Percentiles rank a stretch among this genome's conserved stretches.
Conservation (phyloP, 768 basidiomycete genomes). For the Mycena capillaripes region DNA sequence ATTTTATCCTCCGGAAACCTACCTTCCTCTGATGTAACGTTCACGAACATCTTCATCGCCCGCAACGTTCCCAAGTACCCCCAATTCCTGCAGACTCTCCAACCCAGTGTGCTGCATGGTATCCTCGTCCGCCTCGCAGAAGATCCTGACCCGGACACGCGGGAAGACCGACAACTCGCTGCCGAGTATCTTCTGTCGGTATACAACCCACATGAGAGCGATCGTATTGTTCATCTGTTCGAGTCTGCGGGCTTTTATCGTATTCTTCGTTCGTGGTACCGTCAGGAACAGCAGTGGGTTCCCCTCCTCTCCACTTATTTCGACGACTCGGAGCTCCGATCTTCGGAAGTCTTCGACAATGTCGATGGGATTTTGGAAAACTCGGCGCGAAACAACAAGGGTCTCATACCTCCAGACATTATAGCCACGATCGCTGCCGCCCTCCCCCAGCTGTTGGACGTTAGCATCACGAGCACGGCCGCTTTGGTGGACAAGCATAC, state of each 20-base stretch:
- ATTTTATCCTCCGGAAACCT: constrained; percentile 72
- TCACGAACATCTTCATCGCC: constrained; percentile 96
- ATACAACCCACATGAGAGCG: constrained; percentile 87
- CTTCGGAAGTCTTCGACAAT: constrained; percentile 74
- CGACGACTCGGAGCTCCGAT: constrained; percentile 74
- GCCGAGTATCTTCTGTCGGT: constrained; percentile 93
- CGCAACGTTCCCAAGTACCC: constrained; percentile 98
- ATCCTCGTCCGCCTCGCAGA: constrained; percentile 85
- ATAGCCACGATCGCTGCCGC: constrained; percentile 65
- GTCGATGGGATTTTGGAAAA: constrained; percentile 72
- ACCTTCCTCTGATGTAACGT: constrained; percentile 75
- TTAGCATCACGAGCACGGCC: constrained; percentile 78
- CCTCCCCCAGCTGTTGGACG: constrained; percentile 74
- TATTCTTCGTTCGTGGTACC: constrained; percentile 87
- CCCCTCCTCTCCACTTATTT: constrained; percentile 81
- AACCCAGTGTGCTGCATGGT: constrained; percentile 74
- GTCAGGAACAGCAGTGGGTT: constrained; percentile 83
- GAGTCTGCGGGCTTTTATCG: constrained; percentile 90
- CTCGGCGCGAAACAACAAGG: constrained; percentile 62
- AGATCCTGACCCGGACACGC: constrained; percentile 81
- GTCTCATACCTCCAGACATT: constrained; percentile 69
- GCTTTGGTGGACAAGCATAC: constrained; percentile 76
- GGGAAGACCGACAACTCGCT: constrained; percentile 95
- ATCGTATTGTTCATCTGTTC: constrained; percentile 77
- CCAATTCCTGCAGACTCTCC: constrained; percentile 80